Evolutionary conservation across 2,329 filamentous ascomycete species (phyloP).

Genomic region (Lasiodiplodia theobromae): DNA sequence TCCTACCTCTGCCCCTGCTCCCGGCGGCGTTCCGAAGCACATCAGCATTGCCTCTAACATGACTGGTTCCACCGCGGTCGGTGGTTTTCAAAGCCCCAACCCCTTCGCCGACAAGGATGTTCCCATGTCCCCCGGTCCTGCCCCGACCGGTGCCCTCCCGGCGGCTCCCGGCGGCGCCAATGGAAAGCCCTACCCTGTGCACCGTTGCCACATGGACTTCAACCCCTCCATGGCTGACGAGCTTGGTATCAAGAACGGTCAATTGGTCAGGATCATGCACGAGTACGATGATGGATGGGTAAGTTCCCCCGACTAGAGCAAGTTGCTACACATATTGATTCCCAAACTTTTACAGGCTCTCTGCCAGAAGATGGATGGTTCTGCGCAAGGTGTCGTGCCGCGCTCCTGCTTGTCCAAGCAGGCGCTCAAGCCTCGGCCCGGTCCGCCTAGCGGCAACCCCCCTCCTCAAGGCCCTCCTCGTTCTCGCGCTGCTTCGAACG

Average conservation of each 20-base stretch:
- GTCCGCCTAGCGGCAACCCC: slow-evolving; percentile 54
- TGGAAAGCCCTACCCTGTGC: slow-evolving; percentile 71
- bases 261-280: slow-evolving; percentile 87
- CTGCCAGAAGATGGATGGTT: slow-evolving; percentile 88
- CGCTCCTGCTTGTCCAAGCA: slow-evolving; percentile 92
- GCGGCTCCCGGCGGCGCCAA: slow-evolving; percentile 69
- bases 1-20: slow-evolving; percentile 6
- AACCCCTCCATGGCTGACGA: slow-evolving; percentile 92
- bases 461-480: slow-evolving; percentile 41
- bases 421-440: slow-evolving; percentile 83
- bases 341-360: slow-evolving; percentile 69
- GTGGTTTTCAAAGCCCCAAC: not conserved
- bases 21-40: not conserved
- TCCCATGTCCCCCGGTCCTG: slow-evolving; percentile 55
- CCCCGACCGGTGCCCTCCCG: slow-evolving; percentile 47
- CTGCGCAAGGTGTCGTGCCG: slow-evolving; percentile 90
- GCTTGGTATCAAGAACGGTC: slow-evolving; percentile 78
- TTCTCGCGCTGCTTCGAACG: slow-evolving; percentile 36
- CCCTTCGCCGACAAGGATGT: slow-evolving; percentile 27
- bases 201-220: slow-evolving; percentile 95
- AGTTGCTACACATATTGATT: slow-evolving; percentile 34
- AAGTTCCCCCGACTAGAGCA: slow-evolving; percentile 52
- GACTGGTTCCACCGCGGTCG: slow-evolving; percentile 37
- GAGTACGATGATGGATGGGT: slow-evolving; percentile 99
- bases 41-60: slow-evolving; percentile 28